Conservation (phyloP, 495 filamentous ascomycete species). For the Talaromyces adpressus region DNA sequence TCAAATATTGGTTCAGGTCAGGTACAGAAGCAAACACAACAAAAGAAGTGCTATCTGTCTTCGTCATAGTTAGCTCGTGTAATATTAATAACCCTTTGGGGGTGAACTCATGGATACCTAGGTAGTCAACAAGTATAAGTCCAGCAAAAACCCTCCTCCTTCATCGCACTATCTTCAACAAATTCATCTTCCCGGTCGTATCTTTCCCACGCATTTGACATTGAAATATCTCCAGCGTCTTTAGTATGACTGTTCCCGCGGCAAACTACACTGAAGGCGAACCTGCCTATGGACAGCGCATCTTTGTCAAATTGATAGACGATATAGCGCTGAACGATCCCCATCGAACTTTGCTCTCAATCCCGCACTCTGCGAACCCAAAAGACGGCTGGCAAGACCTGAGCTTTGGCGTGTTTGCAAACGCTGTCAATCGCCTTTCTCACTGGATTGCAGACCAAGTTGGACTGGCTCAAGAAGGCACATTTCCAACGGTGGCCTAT, state of each 20-base stretch:
- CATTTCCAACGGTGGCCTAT: conserved; percentile 24
- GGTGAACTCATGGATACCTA: background rate
- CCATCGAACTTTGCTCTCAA: background rate
- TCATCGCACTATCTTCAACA: background rate
- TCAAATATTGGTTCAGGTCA: background rate
- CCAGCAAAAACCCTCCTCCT: background rate
- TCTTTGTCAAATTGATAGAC: background rate
- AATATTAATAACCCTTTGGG: background rate
- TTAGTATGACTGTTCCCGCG: background rate
- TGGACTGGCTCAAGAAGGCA: background rate
- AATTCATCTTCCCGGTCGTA: background rate
- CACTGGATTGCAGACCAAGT: background rate
- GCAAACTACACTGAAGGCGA: background rate
- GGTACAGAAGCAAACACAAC: background rate
- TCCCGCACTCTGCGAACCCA: background rate
- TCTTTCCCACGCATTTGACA: background rate
- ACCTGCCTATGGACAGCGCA: background rate
- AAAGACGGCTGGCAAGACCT: background rate
- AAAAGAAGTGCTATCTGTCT: background rate
- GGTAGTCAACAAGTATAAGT: background rate
- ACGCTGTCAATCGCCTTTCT: background rate
- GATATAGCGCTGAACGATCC: background rate
- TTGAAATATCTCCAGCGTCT: background rate
- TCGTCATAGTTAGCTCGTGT: background rate
- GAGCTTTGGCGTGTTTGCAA: background rate